Evolutionary conservation across 108 stramenopile species (phyloP), one percentile per base, ranked within the genome.

Genomic region (Epipyxis sp.): DNA sequence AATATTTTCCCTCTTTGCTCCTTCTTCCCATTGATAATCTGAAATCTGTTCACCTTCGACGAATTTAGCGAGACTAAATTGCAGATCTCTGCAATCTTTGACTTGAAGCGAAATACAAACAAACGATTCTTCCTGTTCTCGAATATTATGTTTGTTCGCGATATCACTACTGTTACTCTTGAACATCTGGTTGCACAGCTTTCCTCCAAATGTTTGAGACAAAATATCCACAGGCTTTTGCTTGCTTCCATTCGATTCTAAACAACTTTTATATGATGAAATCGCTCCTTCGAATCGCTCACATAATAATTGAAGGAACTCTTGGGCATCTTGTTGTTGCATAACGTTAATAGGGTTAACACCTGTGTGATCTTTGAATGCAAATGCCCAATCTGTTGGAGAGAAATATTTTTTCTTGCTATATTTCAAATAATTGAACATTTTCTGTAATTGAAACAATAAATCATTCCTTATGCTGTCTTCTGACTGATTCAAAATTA

Each of bases 241-340:
- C 61, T 65, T 25, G 10, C 13, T 32, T 3, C 61, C 34, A 35
- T 65, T 65, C 20, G 35, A 16, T 29, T 3, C 34, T 32, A 3
- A 25, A 65, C 61, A 65, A 32, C 61, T 35, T 13, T 50, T 50
- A 50, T 50, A 50, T 13, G 6, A 13, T 20, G 6, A 20, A 50
- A 50, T 20, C 6, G 46, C 46, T 13, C 77, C 13, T 58, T 84
- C 77, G 32, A 88, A 61, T 59, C 85, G 69, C 58, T 87, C 78
- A 45, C 87, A 79, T 13, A 89, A 69, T 40, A 69, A 42, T 30
- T 69, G 58, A 32, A 89, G 27, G 50, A 88, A 89, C 69, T 89
- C 89, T 25, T 81, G 62, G 0, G 86, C 88, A 78, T 89, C 89
- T 83, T 89, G 87, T 77, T 89, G 89, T 44, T 86, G 59, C 41